Conservation (phyloP, 805 yeast genomes). For the Cyberlindnera mississippiensis region DNA sequence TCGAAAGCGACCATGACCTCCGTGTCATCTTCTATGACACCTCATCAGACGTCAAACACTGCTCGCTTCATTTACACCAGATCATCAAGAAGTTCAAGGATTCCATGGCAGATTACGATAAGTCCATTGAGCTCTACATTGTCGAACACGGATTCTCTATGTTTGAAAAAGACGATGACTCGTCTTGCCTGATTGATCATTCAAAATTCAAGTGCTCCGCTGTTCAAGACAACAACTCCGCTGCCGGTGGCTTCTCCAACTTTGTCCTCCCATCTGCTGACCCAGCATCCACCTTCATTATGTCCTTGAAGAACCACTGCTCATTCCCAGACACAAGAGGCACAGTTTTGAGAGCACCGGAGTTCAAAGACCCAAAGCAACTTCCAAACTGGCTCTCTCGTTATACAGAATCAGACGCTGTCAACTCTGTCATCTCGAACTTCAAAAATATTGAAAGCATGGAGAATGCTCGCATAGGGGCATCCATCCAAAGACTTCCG, state of each 20-base stretch:
- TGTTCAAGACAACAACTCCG: not conserved
- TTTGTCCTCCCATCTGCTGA: slow-evolving; percentile 26
- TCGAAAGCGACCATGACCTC: slow-evolving; percentile 10
- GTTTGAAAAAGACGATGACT: slow-evolving; percentile 8
- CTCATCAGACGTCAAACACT: slow-evolving; percentile 19
- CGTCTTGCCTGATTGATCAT: slow-evolving; percentile 11
- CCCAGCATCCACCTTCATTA: slow-evolving; percentile 21
- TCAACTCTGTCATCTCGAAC: slow-evolving; percentile 25
- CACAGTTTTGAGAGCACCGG: slow-evolving; percentile 12
- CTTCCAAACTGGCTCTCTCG: slow-evolving; percentile 47
- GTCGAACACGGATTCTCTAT: slow-evolving; percentile 23
- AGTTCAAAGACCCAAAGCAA: slow-evolving; percentile 2
- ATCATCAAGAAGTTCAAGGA: slow-evolving; percentile 26
- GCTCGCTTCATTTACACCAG: slow-evolving; percentile 26
- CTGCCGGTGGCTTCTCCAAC: slow-evolving; percentile 14
- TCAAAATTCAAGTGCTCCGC: slow-evolving; percentile 13
- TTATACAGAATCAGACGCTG: slow-evolving; percentile 23
- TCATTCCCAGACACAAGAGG: slow-evolving; percentile 10
- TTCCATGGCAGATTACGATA: slow-evolving; percentile 9
- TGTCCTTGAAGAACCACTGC: slow-evolving; percentile 22
- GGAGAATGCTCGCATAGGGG: slow-evolving; percentile 30
- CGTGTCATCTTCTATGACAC: slow-evolving; percentile 25
- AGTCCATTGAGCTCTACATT: slow-evolving; percentile 16
- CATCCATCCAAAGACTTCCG: slow-evolving; percentile 14
- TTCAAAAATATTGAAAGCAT: slow-evolving; percentile 32